Evolutionary conservation across 169 alveolate species (phyloP), one percentile per base, ranked within the genome.

Genomic region (Theileria luwenshuni): DNA sequence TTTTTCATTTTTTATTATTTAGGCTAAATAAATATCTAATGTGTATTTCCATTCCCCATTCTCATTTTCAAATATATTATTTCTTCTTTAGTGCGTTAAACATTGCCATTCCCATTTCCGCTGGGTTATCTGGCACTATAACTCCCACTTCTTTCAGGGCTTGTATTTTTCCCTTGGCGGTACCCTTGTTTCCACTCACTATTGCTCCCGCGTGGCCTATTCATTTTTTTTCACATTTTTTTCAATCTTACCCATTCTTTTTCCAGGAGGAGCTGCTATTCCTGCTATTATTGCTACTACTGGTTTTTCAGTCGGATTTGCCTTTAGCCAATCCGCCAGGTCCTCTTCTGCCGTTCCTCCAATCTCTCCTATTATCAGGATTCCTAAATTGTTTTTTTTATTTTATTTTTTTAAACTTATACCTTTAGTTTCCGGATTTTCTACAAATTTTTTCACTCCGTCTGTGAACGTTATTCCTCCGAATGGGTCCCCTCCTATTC

Each of bases 401-500:
- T n/a, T 2, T 33, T 28, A 7, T 59, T 23, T 17, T 17, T 15
- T 33, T 41, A 12, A 41, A 70, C 17, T 65, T 59, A 41, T 77
- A 86, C 98, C 98, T 76, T 96, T 87, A 41, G 99, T 96, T 83
- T 96, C 94, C 19, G 97, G 98, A 70, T 95, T 98, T 28, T 90
- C 90, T 38, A 94, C 92, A 83, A 97, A 96, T 49, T 94, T 90
- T 87, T 95, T 97, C 42, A 97, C 83, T 60, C 94, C 96, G 86
- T 97, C 99, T 67, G 95, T 96, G 91, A 97, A 97, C 84, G 93
- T 95, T 49, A 98, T 94, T 68, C 99, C 99, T 56, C 96, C 96
- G 90, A 97, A 96, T 35, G 99, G 99, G 74, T 97, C 99, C 21
- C 99, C 99, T 23, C 99, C 99, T 47, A 97, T 97, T 21, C 99